Evolutionary conservation across 495 filamentous ascomycete species (phyloP).

Genomic region (Annulohypoxylon stygium): DNA sequence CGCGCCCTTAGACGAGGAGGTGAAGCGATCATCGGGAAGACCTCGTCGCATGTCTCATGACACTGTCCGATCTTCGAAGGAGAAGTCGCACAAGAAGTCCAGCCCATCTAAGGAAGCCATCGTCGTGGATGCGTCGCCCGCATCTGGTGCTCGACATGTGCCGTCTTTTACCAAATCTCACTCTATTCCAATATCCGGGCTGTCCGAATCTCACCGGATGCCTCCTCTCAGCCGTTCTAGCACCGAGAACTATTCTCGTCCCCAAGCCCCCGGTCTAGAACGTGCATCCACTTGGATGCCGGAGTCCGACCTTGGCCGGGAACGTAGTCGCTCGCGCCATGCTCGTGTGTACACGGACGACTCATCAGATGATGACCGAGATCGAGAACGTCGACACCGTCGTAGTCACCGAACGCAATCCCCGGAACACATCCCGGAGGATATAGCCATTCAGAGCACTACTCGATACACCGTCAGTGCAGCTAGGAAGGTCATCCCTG

Average conservation of each 20-base stretch:
- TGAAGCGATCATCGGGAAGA: constrained; percentile 52
- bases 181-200: constrained; percentile 51
- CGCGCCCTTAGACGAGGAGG: constrained; percentile 41
- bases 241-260: constrained; percentile 43
- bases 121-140: constrained; percentile 40
- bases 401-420: constrained; percentile 47
- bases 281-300: constrained; percentile 44
- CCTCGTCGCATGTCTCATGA: constrained; percentile 60
- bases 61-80: constrained; percentile 53
- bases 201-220: constrained; percentile 44
- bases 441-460: constrained; percentile 18
- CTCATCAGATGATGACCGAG: constrained; percentile 47
- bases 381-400: constrained; percentile 46
- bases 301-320: constrained; percentile 38
- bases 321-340: constrained; percentile 48
- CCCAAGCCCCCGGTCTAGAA: constrained; percentile 28
- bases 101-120: constrained; percentile 48
- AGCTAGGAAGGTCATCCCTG: constrained; percentile 30
- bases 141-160: constrained; percentile 43
- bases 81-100: constrained; percentile 52
- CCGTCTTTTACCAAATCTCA: constrained; percentile 53
- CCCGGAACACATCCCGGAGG: constrained; percentile 38
- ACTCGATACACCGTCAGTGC: constrained; percentile 36
- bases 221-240: constrained; percentile 40
- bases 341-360: constrained; percentile 36